phyloP scores from a whole-genome alignment of 108 stramenopile species.

The Fistulifera solaris region DNA sequence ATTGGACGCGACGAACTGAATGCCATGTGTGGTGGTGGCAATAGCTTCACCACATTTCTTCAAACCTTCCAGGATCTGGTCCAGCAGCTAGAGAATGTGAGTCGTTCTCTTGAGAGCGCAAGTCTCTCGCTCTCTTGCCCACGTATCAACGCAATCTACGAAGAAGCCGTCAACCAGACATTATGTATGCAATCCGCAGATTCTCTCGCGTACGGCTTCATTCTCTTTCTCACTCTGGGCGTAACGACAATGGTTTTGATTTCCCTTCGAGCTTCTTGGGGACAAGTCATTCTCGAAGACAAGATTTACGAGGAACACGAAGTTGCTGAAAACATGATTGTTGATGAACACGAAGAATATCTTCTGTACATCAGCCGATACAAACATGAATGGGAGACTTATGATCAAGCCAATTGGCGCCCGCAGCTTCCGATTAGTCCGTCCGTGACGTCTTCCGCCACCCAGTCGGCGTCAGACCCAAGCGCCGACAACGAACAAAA shows the following conservation, averaged over 20 bases:
- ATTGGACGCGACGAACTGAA: constrained; percentile 21
- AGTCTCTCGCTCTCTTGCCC: constrained; percentile 19
- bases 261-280: constrained; percentile 39
- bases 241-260: constrained; percentile 27
- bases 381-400: constrained; percentile 60
- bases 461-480: too few relatives aligned
- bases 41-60: constrained; percentile 20
- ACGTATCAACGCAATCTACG: constrained; percentile 28
- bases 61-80: constrained; percentile 23
- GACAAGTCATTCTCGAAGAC: constrained; percentile 21
- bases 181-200: constrained; percentile 28
- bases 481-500: too few relatives aligned
- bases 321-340: constrained; percentile 44
- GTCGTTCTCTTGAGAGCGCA: constrained; percentile 23
- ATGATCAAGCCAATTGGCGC: not conserved
- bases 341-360: constrained; percentile 57
- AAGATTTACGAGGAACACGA: constrained; percentile 42
- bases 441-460: too few relatives aligned
- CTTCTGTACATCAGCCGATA: constrained; percentile 42
- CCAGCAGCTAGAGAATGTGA: constrained; percentile 22
- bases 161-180: constrained; percentile 19
- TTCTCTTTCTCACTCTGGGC: constrained; percentile 27
- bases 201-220: constrained; percentile 21
- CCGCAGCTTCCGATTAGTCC: too few relatives aligned
- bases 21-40: constrained; percentile 20